Evolutionary conservation across 2,329 filamentous ascomycete genomes (phyloP).

Genomic region (Epichloe gansuensis): DNA sequence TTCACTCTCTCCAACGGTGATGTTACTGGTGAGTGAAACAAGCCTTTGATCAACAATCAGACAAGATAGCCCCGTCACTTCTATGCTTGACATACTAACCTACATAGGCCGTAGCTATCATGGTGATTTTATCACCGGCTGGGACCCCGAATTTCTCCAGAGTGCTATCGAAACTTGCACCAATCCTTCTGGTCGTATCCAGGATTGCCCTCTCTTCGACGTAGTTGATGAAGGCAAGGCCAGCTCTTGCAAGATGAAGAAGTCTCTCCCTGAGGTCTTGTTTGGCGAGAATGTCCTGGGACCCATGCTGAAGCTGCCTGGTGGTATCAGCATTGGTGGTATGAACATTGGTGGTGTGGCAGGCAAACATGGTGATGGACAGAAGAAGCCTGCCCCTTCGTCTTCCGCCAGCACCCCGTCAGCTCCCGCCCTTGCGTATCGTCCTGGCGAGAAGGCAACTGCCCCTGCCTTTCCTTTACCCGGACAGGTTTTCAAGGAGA

Average conservation of each 20-base stretch:
- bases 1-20: conserved; percentile 75
- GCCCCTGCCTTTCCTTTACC: conserved; percentile 23
- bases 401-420: conserved; percentile 5
- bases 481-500: conserved; percentile 30
- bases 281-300: conserved; percentile 46
- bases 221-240: conserved; percentile 48
- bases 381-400: background rate
- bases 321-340: conserved; percentile 35
- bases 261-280: conserved; percentile 40
- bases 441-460: conserved; percentile 21
- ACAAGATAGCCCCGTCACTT: background rate
- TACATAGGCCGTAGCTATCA: conserved; percentile 57
- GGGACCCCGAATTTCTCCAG: conserved; percentile 58
- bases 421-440: conserved; percentile 21
- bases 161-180: conserved; percentile 64
- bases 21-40: conserved; percentile 43
- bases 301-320: conserved; percentile 49
- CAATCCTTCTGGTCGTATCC: conserved; percentile 51
- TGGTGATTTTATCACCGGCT: conserved; percentile 70
- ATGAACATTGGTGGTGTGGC: conserved; percentile 19
- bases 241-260: conserved; percentile 46
- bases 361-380: background rate
- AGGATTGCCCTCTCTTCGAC: conserved; percentile 64
- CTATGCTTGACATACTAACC: conserved; percentile 1
- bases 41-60: background rate